phyloP scores from a whole-genome alignment of 768 basidiomycete genomes.

The Suillus discolor region DNA sequence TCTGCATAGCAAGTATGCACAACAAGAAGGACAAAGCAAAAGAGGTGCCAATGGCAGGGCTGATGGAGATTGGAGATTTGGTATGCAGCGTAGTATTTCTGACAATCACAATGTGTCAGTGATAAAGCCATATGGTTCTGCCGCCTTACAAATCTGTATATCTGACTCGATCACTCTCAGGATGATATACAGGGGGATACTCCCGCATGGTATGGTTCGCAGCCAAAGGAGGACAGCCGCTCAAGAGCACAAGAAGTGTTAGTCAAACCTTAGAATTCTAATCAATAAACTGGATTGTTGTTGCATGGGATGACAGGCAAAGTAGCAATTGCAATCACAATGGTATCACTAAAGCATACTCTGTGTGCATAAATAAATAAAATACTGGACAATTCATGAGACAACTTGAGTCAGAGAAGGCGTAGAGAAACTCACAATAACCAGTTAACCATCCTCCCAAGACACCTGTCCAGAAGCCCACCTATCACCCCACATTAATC shows the following conservation, averaged over 20 bases:
- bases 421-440: neutral
- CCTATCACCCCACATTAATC: constrained; percentile 86
- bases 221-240: neutral
- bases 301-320: neutral
- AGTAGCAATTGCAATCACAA: neutral
- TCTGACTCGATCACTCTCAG: too few species aligned
- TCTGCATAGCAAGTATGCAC: too few species aligned
- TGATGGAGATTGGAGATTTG: neutral
- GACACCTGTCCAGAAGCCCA: constrained; percentile 85
- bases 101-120: neutral
- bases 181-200: neutral
- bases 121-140: neutral
- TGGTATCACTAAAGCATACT: neutral
- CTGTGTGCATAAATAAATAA: neutral
- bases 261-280: neutral
- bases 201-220: neutral
- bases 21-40: too few species aligned
- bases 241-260: neutral
- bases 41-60: too few species aligned
- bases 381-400: neutral
- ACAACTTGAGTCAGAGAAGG: neutral
- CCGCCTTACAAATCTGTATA: too few species aligned
- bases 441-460: constrained; percentile 64
- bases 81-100: neutral
- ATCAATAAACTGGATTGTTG: neutral